Conservation (phyloP, 139 green algal species). For the Haematococcus lacustris region DNA sequence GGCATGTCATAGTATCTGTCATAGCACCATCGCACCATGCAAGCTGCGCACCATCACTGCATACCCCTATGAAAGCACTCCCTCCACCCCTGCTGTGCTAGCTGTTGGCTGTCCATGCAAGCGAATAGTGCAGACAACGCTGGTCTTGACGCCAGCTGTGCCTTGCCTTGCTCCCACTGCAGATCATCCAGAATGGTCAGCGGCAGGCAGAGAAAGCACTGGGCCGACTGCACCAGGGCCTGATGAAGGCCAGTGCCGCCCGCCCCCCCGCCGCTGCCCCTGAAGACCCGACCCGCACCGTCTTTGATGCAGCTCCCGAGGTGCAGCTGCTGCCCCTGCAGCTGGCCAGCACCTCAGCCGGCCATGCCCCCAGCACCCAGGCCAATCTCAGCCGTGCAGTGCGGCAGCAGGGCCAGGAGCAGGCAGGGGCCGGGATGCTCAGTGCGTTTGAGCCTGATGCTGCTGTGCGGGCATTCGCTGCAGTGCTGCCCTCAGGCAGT, state of each 20-base stretch:
- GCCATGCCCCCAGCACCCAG: no score
- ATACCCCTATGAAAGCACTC: background rate
- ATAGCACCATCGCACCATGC: background rate
- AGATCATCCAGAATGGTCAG: conserved; percentile 8
- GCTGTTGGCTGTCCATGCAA: background rate
- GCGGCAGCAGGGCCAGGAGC: background rate
- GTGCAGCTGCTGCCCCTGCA: background rate
- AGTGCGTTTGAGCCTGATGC: background rate
- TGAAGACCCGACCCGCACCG: background rate
- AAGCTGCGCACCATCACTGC: background rate
- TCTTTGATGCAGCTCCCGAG: conserved; percentile 7
- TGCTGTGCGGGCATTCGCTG: background rate
- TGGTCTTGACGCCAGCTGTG: no score
- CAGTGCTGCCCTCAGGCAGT: background rate
- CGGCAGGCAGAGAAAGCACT: conserved; percentile 12
- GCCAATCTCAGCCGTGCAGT: background rate
- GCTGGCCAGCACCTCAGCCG: no score
- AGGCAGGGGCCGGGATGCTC: background rate
- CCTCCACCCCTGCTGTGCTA: background rate
- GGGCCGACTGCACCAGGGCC: conserved; percentile 12
- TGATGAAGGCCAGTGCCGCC: background rate
- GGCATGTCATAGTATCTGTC: background rate
- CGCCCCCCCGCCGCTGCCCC: background rate
- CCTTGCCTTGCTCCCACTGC: no score
- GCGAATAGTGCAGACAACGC: no score